A percentile compares a stretch with the other conserved stretches of the same genome.
phyloP scores from a whole-genome alignment of 352 stramenopile species.

The Globisporangium lucens region DNA sequence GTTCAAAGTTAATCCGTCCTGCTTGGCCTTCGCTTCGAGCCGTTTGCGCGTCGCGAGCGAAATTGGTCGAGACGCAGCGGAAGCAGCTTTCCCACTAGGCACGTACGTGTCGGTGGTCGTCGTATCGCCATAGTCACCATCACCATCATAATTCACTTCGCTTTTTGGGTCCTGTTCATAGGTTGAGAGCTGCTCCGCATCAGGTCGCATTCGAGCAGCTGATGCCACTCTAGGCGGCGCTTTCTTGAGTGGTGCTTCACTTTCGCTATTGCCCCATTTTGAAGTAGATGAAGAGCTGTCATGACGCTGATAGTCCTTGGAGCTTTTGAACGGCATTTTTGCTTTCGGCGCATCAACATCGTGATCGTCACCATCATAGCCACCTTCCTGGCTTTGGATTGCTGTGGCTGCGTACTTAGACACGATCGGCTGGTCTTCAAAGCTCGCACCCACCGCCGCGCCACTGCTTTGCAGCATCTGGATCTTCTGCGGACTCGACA shows the following conservation, averaged over 20 bases:
- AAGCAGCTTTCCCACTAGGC: conserved; percentile 6
- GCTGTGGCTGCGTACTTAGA: conserved; percentile 28
- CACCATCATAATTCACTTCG: not conserved
- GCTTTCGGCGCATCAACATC: conserved; percentile 34
- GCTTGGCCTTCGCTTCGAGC: conserved; percentile 59
- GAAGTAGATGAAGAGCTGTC: not conserved
- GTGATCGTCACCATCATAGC: not conserved
- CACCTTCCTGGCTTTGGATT: conserved; percentile 5
- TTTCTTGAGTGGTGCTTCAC: conserved; percentile 7
- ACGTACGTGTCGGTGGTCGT: not conserved
- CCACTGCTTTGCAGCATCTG: conserved; percentile 41
- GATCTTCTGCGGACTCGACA: conserved; percentile 37
- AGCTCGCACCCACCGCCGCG: conserved; percentile 1
- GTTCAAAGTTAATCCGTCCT: conserved; percentile 15
- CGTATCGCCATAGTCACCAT: conserved; percentile 7
- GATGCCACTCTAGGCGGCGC: not conserved
- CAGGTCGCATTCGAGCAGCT: not conserved
- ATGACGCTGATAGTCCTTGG: not conserved
- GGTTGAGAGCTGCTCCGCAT: not conserved
- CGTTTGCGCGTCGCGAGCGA: conserved; percentile 55
- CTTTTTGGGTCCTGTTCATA: not conserved
- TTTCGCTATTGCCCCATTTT: conserved; percentile 24
- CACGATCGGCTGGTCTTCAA: conserved; percentile 34
- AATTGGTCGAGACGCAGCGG: conserved; percentile 15
- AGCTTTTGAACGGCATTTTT: not conserved